Base-by-base conservation (phyloP, 306 rosid species). In the Glycine latifolia region DNA sequence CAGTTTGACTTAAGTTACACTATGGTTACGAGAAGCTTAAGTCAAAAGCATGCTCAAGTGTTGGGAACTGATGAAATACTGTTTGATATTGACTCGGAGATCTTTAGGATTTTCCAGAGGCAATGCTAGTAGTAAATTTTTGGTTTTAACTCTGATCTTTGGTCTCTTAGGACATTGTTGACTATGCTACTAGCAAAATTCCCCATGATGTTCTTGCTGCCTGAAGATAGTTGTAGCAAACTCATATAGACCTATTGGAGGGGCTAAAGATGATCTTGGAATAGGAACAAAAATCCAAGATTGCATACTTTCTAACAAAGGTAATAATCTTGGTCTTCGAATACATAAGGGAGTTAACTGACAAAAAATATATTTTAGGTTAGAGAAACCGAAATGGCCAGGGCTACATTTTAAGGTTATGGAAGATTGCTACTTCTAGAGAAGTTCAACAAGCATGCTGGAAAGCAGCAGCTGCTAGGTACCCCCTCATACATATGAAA, bases 151-250 rank as follows among this genome's bases (percentile, higher is more conserved):
- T 75, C 61, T 70, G 79, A 58, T 83, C 68, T 79, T 71, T 82
- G 85, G 83, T 85, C 83, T 86, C 77, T 79, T 75, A 79, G 87
- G 87, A 82, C 79, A 53, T 86, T 55, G 81, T 79, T 79, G 82
- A 71, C 82, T 71, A 55, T 79, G 86, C 84, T 69, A 79, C 67
- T 79, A 68, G 82, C 79, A 68, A 63, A 71, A 84, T 75, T 79
- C 79, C 79, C 68, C 13, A 10, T 47, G 62, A 53, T 8, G 75
- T 61, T 79, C 67, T 74, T 82, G 79, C 84, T 46, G 84, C 68
- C 48, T 78, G 86, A 79, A 69, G 86, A 73, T 77, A 79, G 75
- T 60, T 59, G 77, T 79, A 61, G 56, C 78, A 47, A 69, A 55
- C 67, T 67, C 76, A 69, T 71, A 78, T 71, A 78, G 37, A 79